These are phyloP conservation scores for Glycyrrhiza uralensis DNA, from an alignment of 306 rosid genomes.

Conservation along the genomic window DNA sequence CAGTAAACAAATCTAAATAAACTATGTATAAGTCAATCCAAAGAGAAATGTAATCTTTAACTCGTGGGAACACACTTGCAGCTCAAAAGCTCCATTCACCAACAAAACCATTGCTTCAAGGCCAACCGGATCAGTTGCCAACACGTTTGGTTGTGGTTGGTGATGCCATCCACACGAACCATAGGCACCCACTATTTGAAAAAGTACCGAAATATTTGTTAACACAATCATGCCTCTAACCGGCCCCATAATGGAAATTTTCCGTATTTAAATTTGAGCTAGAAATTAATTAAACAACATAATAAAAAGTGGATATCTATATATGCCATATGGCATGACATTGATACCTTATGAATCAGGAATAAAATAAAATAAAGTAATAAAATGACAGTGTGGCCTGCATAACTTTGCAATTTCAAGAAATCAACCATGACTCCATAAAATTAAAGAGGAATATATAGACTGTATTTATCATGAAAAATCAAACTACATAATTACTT, in stretches of 20 bases:
- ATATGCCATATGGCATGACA: not conserved
- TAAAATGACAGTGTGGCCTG: not conserved
- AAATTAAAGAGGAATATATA: not conserved
- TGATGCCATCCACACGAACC: conserved; percentile 27
- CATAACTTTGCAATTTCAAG: not conserved
- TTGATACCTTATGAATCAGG: not conserved
- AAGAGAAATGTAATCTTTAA: too few relatives aligned
- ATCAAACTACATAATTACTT: not conserved
- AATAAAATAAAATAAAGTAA: not conserved
- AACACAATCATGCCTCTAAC: too few relatives aligned
- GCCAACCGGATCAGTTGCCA: conserved; percentile 28
- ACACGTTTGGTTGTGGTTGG: conserved; percentile 24
- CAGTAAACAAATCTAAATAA: too few relatives aligned
- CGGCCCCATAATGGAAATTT: not conserved
- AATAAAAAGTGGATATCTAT: not conserved
- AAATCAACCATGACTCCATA: not conserved
- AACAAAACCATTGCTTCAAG: conserved; percentile 31
- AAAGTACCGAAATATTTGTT: too few relatives aligned
- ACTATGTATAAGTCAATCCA: too few relatives aligned
- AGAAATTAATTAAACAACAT: not conserved
- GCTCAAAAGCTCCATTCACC: conserved; percentile 16
- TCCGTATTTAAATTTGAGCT: not conserved
- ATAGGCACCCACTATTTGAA: conserved; percentile 1
- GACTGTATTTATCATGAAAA: not conserved
- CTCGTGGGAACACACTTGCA: not conserved